These are phyloP conservation scores for Gossypium laxum DNA, from an alignment of 441 rosid genomes.

Conservation along the genomic window DNA sequence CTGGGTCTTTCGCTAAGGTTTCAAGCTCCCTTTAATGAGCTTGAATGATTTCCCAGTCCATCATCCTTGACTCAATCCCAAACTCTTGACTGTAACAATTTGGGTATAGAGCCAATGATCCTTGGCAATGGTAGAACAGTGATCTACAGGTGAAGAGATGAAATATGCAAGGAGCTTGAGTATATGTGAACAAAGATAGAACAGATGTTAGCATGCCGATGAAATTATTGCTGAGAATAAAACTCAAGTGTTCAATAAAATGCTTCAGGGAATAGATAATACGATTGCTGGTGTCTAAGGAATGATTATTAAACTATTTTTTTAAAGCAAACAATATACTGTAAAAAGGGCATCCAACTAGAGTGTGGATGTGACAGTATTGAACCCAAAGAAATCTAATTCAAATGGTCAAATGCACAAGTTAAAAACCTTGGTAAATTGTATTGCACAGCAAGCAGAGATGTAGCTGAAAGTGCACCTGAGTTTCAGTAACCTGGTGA, in stretches of 20 bases:
- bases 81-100: neutral
- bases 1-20: neutral
- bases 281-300: neutral
- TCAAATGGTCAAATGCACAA: neutral
- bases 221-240: neutral
- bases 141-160: neutral
- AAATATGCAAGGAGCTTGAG: neutral
- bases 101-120: neutral
- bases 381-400: neutral
- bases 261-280: neutral
- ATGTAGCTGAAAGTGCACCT: constrained; percentile 41
- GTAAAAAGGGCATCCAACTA: neutral
- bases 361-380: neutral
- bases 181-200: neutral
- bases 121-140: neutral
- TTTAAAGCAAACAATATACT: neutral
- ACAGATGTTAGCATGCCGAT: neutral
- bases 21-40: neutral
- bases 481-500: constrained; percentile 92
- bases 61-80: neutral
- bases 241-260: neutral
- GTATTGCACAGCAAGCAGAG: neutral
- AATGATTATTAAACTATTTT: constrained; percentile 3
- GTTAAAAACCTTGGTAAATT: neutral
- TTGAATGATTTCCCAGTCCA: neutral